A percentile compares a stretch with the other conserved stretches of the same genome.
phyloP scores from a whole-genome alignment of 2,329 filamentous ascomycete species.

The Penicillium sp. region DNA sequence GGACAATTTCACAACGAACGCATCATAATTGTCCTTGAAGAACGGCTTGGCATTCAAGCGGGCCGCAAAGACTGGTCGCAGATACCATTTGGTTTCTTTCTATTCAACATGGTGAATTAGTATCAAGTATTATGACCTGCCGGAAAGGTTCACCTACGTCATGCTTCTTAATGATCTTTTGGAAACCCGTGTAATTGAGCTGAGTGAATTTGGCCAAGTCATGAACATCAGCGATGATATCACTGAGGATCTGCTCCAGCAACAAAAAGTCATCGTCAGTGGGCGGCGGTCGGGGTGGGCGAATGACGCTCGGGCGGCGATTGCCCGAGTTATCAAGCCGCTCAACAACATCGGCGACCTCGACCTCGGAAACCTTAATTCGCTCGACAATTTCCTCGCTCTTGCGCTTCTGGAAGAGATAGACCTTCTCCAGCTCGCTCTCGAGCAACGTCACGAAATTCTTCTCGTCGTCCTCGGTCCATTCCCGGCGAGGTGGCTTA shows the following conservation, averaged over 20 bases:
- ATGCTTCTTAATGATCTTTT: slow-evolving; percentile 99
- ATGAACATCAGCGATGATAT: slow-evolving; percentile 98
- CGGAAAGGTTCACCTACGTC: slow-evolving; percentile 61
- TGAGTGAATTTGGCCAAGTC: slow-evolving; percentile 98
- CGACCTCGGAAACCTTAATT: slow-evolving; percentile 82
- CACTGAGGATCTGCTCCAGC: slow-evolving; percentile 90
- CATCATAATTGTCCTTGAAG: slow-evolving; percentile 98
- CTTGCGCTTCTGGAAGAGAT: slow-evolving; percentile 96
- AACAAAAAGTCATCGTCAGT: slow-evolving; percentile 92
- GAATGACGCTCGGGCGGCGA: slow-evolving; percentile 29
- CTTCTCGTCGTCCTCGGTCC: slow-evolving; percentile 90
- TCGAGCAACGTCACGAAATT: slow-evolving; percentile 85
- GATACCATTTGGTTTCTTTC: slow-evolving; percentile 93
- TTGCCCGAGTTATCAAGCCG: slow-evolving; percentile 60
- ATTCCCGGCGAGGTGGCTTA: slow-evolving; percentile 60
- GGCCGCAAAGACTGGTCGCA: slow-evolving; percentile 93
- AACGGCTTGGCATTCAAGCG: slow-evolving; percentile 95
- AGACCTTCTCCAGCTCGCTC: slow-evolving; percentile 92
- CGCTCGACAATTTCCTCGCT: slow-evolving; percentile 91
- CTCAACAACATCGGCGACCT: slow-evolving; percentile 83
- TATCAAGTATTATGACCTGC: not conserved
- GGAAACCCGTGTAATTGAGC: slow-evolving; percentile 97
- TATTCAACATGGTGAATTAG: slow-evolving; percentile 33
- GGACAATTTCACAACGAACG: slow-evolving; percentile 90
- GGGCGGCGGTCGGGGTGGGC: slow-evolving; percentile 44